Percentiles rank a stretch among this genome's conserved stretches.
These are phyloP conservation scores for Dactylonectria estremocensis DNA, from an alignment of 2,329 filamentous ascomycete genomes.

Conservation along the genomic window DNA sequence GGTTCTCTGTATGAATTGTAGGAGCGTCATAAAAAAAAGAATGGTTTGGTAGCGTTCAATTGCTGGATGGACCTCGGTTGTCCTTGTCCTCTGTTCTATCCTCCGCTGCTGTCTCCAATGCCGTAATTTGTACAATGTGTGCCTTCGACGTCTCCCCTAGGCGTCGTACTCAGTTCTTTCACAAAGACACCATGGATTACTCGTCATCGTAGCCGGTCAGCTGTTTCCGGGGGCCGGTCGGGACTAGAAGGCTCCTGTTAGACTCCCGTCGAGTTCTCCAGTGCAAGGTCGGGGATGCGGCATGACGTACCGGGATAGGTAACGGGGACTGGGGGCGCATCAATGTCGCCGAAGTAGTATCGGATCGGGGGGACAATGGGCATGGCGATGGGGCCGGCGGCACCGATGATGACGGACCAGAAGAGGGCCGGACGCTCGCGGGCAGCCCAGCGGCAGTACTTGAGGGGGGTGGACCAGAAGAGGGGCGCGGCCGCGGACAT, in stretches of 20 bases:
- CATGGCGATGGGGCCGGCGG: conserved; percentile 79
- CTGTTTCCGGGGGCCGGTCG: conserved; percentile 71
- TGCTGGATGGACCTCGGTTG: conserved; percentile 39
- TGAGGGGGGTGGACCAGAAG: conserved; percentile 88
- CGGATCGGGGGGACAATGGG: conserved; percentile 82
- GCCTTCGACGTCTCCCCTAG: conserved; percentile 21
- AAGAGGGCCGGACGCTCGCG: conserved; percentile 93
- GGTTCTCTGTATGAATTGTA: conserved; percentile 29
- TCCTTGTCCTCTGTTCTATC: conserved; percentile 40
- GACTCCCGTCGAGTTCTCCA: conserved; percentile 6
- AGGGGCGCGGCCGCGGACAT: conserved; percentile 78
- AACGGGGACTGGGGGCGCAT: conserved; percentile 81
- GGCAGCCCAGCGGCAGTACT: conserved; percentile 90
- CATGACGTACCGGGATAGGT: conserved; percentile 89
- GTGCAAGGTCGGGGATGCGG: background rate
- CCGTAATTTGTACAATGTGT: conserved; percentile 49
- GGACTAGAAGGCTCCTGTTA: conserved; percentile 60
- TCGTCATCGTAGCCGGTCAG: conserved; percentile 74
- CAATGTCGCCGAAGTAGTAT: conserved; percentile 79
- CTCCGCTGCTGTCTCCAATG: conserved; percentile 38
- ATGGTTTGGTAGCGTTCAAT: conserved; percentile 49
- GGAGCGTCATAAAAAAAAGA: conserved; percentile 36
- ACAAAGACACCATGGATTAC: conserved; percentile 41
- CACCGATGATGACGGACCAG: conserved; percentile 85
- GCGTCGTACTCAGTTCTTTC: conserved; percentile 29